Evolutionary conservation across 2,329 filamentous ascomycete species (phyloP).

Genomic region (Monosporascus sp.): DNA sequence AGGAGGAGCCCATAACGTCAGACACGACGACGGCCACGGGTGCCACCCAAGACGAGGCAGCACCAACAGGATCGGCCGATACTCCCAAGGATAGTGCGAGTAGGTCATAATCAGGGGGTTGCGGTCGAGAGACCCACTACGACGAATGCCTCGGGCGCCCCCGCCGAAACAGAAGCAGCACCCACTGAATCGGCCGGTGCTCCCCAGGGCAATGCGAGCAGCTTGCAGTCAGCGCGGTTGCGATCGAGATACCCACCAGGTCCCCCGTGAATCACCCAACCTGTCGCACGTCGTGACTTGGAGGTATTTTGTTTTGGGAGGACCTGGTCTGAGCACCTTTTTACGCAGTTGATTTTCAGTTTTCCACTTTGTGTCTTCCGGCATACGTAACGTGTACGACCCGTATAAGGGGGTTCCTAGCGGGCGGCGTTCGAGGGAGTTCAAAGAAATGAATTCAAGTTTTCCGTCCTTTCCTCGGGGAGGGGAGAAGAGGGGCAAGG

Average conservation of each 20-base stretch:
- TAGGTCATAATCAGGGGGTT: neutral
- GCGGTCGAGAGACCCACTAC: slow-evolving; percentile 7
- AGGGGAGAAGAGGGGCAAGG: neutral
- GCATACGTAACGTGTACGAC: neutral
- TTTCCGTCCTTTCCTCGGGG: neutral
- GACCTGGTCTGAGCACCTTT: neutral
- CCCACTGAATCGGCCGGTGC: neutral
- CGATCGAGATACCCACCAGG: neutral
- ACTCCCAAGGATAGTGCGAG: neutral
- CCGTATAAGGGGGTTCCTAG: neutral
- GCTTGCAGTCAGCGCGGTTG: neutral
- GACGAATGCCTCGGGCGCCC: slow-evolving; percentile 14
- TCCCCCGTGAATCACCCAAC: neutral
- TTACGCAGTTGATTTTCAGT: neutral
- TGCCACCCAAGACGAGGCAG: slow-evolving; percentile 10
- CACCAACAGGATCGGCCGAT: neutral
- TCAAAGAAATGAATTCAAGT: neutral
- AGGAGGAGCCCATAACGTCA: slow-evolving; percentile 29
- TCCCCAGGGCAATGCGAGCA: neutral
- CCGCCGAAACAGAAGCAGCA: slow-evolving; percentile 7
- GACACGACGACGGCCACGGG: slow-evolving; percentile 19
- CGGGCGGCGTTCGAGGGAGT: neutral
- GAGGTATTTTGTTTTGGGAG: neutral
- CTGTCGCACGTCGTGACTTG: neutral
- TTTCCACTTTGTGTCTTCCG: neutral